These are phyloP conservation scores for Pythium chondricola DNA, from an alignment of 352 stramenopile genomes.

Conservation along the genomic window DNA sequence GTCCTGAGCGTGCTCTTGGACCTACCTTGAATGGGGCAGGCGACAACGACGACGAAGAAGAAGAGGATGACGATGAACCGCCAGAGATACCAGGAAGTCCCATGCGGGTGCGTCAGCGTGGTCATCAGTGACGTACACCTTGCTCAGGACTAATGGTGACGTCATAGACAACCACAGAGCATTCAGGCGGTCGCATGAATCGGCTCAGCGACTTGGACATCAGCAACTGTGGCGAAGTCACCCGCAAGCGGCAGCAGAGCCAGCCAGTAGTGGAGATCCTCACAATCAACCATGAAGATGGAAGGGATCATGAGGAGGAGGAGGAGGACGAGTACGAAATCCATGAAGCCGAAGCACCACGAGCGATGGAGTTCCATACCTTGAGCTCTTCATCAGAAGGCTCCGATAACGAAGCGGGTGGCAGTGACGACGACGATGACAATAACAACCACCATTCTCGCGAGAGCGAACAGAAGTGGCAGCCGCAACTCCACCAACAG, in stretches of 20 bases:
- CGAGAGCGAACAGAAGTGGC: too few species aligned
- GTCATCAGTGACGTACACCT: neutral
- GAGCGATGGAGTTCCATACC: conserved; percentile 44
- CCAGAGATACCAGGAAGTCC: conserved; percentile 69
- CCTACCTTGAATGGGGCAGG: neutral
- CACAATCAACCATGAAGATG: conserved; percentile 17
- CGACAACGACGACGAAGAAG: conserved; percentile 3
- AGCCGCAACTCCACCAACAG: conserved; percentile 3
- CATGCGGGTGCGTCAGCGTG: conserved; percentile 24
- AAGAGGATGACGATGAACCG: conserved; percentile 35
- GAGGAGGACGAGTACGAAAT: conserved; percentile 60
- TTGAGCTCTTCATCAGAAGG: conserved; percentile 58
- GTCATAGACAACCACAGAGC: neutral
- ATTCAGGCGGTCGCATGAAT: conserved; percentile 1
- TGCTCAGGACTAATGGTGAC: neutral
- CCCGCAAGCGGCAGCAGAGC: neutral
- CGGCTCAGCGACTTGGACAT: conserved; percentile 5
- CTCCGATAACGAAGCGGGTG: conserved; percentile 18
- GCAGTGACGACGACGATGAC: conserved; percentile 3
- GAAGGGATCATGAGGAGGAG: conserved; percentile 21
- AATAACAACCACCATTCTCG: conserved; percentile 1
- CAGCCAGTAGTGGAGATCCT: neutral
- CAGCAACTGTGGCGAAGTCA: conserved; percentile 1
- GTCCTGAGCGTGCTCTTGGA: neutral
- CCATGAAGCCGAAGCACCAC: conserved; percentile 42